Evolutionary conservation across 2,329 filamentous ascomycete species (phyloP), one percentile per base, ranked within the genome.

Genomic region (Talaromyces sp.): DNA sequence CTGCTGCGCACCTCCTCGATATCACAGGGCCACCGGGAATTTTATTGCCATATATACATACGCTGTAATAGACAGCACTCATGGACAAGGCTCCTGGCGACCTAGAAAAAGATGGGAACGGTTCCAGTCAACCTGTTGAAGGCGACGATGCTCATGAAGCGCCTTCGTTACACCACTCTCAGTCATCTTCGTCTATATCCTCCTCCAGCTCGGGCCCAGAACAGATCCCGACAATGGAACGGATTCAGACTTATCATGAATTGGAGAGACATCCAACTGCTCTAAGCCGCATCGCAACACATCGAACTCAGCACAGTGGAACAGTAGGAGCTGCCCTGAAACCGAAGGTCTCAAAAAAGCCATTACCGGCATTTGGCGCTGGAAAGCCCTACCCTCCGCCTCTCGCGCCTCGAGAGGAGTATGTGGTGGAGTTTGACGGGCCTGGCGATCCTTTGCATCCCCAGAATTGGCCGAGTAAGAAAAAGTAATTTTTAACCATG

Each of bases 381-480:
- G 82, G 82, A 1, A 86, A 85, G 66, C 77, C 82, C 6, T 85
- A 82, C 68, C 85, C 85, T 7, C 83, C 83, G 17, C 75, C 73
- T 0, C 69, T 86, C 17, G 83, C 83, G 8, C 80, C 80, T n/a
- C 76, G 78, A 63, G 83, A 86, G 67, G 82, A 85, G 62, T 87
- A 86, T 69, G 83, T 86, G 1, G 84, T 86, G 13, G 84, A 92
- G 74, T 96, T 96, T 70, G 88, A 93, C 67, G 92, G 92, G 0
- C 88, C 86, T 1, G 83, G 92, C 65, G 92, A 96, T 69, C 92
- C 92, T 2, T 71, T 93, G 63, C 92, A 96, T 74, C 89, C 91
- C 1, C 90, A 93, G 77, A 96, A 96, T 73, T 96, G 92, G 92
- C 83, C 89, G 0, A 70, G 90, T 59, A 84, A 79, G 71, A 93